phyloP scores from a whole-genome alignment of 1,284 basidiomycete species.

The Coniferiporia weirii region DNA sequence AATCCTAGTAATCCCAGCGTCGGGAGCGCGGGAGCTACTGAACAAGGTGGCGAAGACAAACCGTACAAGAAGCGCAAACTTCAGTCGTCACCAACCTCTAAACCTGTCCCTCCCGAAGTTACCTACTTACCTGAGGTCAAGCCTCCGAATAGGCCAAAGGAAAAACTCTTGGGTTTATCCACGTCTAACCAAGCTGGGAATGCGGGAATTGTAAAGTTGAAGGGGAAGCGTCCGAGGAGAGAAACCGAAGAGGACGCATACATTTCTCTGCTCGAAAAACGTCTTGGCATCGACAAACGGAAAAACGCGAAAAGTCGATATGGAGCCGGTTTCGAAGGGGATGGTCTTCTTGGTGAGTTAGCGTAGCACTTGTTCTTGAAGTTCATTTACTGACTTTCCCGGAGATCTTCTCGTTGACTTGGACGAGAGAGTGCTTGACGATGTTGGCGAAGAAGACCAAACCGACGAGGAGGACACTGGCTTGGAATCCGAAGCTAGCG shows the following conservation, averaged over 20 bases:
- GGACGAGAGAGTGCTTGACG: slow-evolving; percentile 11
- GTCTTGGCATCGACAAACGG: slow-evolving; percentile 14
- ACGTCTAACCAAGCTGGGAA: neutral
- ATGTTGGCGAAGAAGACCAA: neutral
- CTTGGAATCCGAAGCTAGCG: neutral
- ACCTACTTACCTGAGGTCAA: neutral
- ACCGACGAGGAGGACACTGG: neutral
- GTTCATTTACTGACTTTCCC: neutral
- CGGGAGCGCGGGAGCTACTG: neutral
- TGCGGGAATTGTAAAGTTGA: neutral
- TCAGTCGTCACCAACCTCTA: neutral
- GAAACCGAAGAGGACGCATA: slow-evolving; percentile 17
- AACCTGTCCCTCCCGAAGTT: neutral
- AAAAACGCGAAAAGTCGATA: slow-evolving; percentile 17
- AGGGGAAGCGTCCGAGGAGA: neutral
- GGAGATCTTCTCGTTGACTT: slow-evolving; percentile 15
- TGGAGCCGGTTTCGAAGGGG: slow-evolving; percentile 18
- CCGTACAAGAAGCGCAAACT: neutral
- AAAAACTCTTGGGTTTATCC: neutral
- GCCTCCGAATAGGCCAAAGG: neutral
- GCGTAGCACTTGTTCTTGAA: neutral
- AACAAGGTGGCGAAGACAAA: neutral
- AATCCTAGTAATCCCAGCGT: neutral
- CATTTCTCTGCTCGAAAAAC: slow-evolving; percentile 11
- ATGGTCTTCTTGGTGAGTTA: slow-evolving; percentile 11